Evolutionary conservation across 164 flowering plant species (phyloP).

Genomic region (Vitis vinifera): DNA sequence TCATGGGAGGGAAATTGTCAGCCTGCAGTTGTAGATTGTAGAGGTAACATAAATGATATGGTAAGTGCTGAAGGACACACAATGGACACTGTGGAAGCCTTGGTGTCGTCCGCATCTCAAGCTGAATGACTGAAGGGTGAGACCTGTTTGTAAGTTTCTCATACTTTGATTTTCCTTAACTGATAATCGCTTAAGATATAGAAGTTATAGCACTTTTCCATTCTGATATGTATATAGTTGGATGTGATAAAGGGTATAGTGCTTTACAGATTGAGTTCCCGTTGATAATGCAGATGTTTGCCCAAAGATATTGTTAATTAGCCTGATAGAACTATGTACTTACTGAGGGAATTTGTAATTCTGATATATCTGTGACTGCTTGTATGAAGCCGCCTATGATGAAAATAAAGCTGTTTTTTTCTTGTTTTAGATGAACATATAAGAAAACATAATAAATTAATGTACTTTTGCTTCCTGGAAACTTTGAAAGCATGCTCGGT

Average conservation of each 20-base stretch:
- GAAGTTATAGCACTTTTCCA: neutral
- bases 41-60: slow-evolving; percentile 16
- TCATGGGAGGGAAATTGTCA: slow-evolving; percentile 31
- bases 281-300: neutral
- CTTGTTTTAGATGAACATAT: neutral
- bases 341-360: neutral
- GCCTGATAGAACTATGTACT: neutral
- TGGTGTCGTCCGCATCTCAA: slow-evolving; percentile 28
- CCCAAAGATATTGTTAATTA: neutral
- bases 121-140: slow-evolving; percentile 12
- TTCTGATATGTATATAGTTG: neutral
- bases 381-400: neutral
- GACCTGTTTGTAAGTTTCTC: slow-evolving; percentile 18
- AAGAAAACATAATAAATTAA: neutral
- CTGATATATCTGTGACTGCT: neutral
- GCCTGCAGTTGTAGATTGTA: slow-evolving; percentile 28
- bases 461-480: neutral
- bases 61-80: slow-evolving; percentile 18
- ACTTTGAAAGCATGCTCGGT: neutral
- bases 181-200: neutral
- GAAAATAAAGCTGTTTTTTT: neutral
- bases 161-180: slow-evolving; percentile 1
- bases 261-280: neutral
- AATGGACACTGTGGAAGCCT: slow-evolving; percentile 20
- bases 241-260: neutral